Evolutionary conservation across 2,329 filamentous ascomycete species (phyloP).

Genomic region (Cucurbitaria berberidis): DNA sequence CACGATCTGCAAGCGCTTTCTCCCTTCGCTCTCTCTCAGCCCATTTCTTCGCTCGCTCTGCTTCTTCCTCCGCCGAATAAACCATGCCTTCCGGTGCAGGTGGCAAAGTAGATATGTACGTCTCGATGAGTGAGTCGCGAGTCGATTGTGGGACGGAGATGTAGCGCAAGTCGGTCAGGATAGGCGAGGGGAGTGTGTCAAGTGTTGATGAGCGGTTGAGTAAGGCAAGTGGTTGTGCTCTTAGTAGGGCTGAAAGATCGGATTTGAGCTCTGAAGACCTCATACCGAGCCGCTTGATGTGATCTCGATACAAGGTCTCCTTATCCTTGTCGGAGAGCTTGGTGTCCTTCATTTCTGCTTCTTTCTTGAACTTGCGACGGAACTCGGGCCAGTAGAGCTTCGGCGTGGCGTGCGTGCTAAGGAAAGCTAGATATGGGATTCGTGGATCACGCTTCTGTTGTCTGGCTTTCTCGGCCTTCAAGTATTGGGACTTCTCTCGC

Average conservation of each 20-base stretch:
- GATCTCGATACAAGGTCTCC: conserved; percentile 80
- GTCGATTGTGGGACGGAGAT: conserved; percentile 67
- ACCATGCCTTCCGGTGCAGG: conserved; percentile 59
- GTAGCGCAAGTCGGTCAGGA: conserved; percentile 72
- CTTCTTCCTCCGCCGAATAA: conserved; percentile 57
- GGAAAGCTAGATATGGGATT: conserved; percentile 80
- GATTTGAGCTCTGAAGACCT: conserved; percentile 70
- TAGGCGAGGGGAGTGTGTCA: conserved; percentile 64
- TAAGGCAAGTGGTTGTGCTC: conserved; percentile 61
- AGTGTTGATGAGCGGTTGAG: conserved; percentile 67
- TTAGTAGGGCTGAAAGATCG: conserved; percentile 71
- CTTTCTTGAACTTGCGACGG: conserved; percentile 85
- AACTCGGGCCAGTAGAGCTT: conserved; percentile 99
- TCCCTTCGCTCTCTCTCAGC: conserved; percentile 59
- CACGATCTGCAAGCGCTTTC: conserved; percentile 69
- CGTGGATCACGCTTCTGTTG: conserved; percentile 83
- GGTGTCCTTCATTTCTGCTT: conserved; percentile 77
- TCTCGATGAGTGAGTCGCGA: conserved; percentile 69
- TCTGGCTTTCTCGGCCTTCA: conserved; percentile 74
- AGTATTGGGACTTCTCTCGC: conserved; percentile 72
- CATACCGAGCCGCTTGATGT: conserved; percentile 69
- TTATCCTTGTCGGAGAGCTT: conserved; percentile 68
- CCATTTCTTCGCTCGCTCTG: conserved; percentile 52
- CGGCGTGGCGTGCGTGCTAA: conserved; percentile 81
- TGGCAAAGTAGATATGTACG: conserved; percentile 69